A percentile compares a stretch with the other conserved stretches of the same genome.
These are phyloP conservation scores for Lentinula novae-zelandiae DNA, from an alignment of 1,284 basidiomycete genomes.

Conservation along the genomic window DNA sequence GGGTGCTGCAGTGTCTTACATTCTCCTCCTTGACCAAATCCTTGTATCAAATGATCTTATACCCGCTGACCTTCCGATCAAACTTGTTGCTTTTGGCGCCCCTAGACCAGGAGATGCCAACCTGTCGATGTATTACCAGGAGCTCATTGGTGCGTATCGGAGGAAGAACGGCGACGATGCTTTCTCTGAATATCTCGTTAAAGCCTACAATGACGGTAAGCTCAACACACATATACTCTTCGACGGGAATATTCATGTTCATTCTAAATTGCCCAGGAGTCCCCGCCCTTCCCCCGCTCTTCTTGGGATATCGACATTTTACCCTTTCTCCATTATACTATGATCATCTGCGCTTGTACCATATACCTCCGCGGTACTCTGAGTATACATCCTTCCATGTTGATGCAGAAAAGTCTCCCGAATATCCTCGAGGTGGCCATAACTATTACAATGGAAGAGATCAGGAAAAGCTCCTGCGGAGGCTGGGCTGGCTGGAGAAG, in stretches of 20 bases:
- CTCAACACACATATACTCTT: constrained; percentile 5
- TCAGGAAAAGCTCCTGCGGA: constrained; percentile 39
- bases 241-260: background rate
- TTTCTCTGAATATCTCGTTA: constrained; percentile 46
- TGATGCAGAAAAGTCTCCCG: constrained; percentile 19
- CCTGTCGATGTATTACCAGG: constrained; percentile 39
- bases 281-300: constrained; percentile 44
- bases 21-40: constrained; percentile 41
- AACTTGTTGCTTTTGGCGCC: constrained; percentile 45
- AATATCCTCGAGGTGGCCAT: constrained; percentile 48
- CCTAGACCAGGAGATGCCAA: constrained; percentile 43
- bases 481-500: constrained; percentile 40
- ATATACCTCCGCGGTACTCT: constrained; percentile 37
- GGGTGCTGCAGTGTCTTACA: constrained; percentile 44
- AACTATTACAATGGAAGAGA: constrained; percentile 57
- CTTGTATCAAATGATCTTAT: constrained; percentile 28
- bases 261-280: constrained; percentile 34
- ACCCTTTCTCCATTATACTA: constrained; percentile 43
- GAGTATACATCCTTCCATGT: constrained; percentile 43
- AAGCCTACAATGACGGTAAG: constrained; percentile 53
- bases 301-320: constrained; percentile 51
- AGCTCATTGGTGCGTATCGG: constrained; percentile 31
- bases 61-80: constrained; percentile 27
- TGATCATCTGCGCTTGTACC: constrained; percentile 41
- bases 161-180: constrained; percentile 30